phyloP scores from a whole-genome alignment of 192 early-diverging fungal species.

The Entomortierella lignicola region DNA sequence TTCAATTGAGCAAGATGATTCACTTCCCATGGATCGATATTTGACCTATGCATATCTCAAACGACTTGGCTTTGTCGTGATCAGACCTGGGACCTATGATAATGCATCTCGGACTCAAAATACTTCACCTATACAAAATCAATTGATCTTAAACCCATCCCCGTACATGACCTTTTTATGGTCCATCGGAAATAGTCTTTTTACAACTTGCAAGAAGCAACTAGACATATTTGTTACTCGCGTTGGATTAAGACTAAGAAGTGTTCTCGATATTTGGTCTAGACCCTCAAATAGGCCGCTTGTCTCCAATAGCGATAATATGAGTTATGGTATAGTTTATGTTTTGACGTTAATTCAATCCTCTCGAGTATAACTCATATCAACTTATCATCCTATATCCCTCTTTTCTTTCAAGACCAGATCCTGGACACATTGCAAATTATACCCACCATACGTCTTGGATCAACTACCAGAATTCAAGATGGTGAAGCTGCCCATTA shows the following conservation, averaged over 20 bases:
- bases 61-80: conserved; percentile 62
- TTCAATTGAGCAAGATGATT: neutral
- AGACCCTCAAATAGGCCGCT: neutral
- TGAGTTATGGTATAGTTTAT: conserved; percentile 16
- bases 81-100: conserved; percentile 29
- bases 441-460: conserved; percentile 32
- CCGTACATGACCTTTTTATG: neutral
- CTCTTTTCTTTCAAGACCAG: conserved; percentile 21
- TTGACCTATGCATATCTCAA: conserved; percentile 64
- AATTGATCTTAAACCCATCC: neutral
- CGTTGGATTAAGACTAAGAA: conserved; percentile 1
- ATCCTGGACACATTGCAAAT: conserved; percentile 49
- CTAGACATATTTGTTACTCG: no score
- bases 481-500: neutral
- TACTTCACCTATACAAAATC: neutral
- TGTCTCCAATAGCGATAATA: conserved; percentile 16
- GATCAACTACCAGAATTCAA: neutral
- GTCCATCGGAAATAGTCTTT: neutral
- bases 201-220: neutral
- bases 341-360: neutral
- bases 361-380: no score
- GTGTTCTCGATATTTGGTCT: neutral
- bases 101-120: neutral
- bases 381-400: neutral
- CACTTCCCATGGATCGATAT: conserved; percentile 20